These are phyloP conservation scores for Azolla pinnata DNA, from an alignment of 75 land plant species.

Conservation along the genomic window DNA sequence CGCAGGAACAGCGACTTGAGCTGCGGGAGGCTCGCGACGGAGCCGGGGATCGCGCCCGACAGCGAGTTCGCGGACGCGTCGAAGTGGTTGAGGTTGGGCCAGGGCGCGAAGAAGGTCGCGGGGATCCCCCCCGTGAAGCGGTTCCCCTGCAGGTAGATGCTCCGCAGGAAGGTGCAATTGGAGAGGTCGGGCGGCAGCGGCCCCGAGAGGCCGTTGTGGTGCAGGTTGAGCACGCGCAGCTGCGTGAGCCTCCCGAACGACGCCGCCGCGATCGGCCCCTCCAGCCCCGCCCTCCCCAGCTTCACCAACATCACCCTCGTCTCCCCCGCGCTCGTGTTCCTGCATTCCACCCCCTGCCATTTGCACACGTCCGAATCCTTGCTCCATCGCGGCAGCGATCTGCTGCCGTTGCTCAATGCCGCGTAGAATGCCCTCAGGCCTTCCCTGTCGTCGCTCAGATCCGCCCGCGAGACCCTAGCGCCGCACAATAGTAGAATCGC, in stretches of 20 bases:
- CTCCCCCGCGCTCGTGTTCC: not conserved
- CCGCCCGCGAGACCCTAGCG: no score
- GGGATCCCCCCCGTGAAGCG: constrained; percentile 43
- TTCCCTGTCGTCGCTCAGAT: no score
- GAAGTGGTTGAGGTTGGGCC: constrained; percentile 26
- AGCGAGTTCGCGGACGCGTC: constrained; percentile 42
- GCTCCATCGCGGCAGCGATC: no score
- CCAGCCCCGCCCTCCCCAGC: not conserved
- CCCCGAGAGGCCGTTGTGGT: constrained; percentile 44
- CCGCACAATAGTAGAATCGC: no score
- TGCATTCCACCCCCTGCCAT: not conserved
- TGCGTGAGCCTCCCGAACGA: constrained; percentile 34
- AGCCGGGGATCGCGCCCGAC: constrained; percentile 42
- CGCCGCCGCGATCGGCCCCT: constrained; percentile 22
- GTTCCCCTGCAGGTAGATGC: constrained; percentile 39
- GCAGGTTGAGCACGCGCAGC: constrained; percentile 52
- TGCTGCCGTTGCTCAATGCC: no score
- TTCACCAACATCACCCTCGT: not conserved
- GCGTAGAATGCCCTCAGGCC: no score
- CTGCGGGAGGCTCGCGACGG: constrained; percentile 36
- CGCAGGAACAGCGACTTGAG: constrained; percentile 42
- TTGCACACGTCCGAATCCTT: not conserved
- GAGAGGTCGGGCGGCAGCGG: constrained; percentile 31
- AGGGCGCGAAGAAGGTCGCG: constrained; percentile 10
- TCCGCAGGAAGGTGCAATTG: constrained; percentile 13